Evolutionary conservation across 495 filamentous ascomycete species (phyloP), one percentile per base, ranked within the genome.

Genomic region (Haplographium delicatum): DNA sequence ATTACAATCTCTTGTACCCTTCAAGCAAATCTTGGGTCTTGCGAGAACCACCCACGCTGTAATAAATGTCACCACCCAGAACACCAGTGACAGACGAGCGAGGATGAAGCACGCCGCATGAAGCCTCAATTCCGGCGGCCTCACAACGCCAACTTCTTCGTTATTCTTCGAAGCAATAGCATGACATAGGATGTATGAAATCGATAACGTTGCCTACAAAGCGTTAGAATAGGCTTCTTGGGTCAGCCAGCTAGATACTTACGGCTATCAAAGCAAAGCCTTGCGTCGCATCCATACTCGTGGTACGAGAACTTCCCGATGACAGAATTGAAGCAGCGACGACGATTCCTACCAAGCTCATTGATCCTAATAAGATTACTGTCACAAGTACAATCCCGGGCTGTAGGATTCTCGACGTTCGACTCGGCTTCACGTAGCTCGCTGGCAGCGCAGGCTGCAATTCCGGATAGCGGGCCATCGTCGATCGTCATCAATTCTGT

Each of bases 31-130:
- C 9, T 34, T 33, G 9, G 44, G 44, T 26, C 33, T 38, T 20
- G 53, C 47, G 1, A 60, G 15, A 7, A 49, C 37, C 6, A 51
- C 50, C 10, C 6, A 31, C 2, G 53, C 28, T 10, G 38, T 34
- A 33, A 61, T 31, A 15, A 57, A 47, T 26, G 42, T 22, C 2
- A 47, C n/a, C 3, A 44, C 23, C 58, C 54, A 61, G 9, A 35
- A n/a, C 8, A 52, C 19, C 9, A 61, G 22, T 7, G 26, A 16
- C 7, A 61, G 18, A 16, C 54, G 28, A 2, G 53, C 49, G 3
- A 51, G 6, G n/a, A 57, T 49, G 31, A 58, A 45, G 38, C 50
- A 51, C 27, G 18, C 23, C 1, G 43, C 55, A 46, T 55, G 58
- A n/a, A 44, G 20, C 20, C 20, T 44, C 18, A 47, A 28, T 19